phyloP scores from a whole-genome alignment of 2,329 filamentous ascomycete genomes.

The Shiraia bambusicola region DNA sequence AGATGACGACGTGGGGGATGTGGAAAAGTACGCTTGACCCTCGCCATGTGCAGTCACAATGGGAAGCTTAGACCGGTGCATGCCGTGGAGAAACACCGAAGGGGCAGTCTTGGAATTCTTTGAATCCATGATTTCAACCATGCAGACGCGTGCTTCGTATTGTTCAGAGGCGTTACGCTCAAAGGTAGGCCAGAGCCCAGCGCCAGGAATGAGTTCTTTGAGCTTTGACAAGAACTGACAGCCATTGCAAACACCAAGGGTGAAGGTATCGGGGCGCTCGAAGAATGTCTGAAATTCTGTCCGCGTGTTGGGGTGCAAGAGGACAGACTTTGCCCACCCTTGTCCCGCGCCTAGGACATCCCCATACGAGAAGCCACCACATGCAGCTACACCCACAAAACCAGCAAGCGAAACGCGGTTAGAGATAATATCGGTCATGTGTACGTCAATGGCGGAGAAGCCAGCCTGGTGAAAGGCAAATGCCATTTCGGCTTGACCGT shows the following conservation, averaged over 20 bases:
- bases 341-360: conserved; percentile 91
- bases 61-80: conserved; percentile 78
- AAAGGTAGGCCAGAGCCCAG: conserved; percentile 79
- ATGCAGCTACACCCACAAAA: conserved; percentile 89
- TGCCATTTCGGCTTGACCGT: conserved; percentile 96
- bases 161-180: conserved; percentile 82
- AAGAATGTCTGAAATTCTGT: conserved; percentile 85
- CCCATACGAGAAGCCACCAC: conserved; percentile 94
- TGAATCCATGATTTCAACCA: conserved; percentile 76
- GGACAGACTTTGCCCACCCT: conserved; percentile 92
- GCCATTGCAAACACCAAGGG: conserved; percentile 93
- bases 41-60: conserved; percentile 91
- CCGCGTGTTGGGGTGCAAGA: conserved; percentile 75
- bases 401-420: conserved; percentile 75
- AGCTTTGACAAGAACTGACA: conserved; percentile 91
- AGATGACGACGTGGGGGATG: conserved; percentile 42
- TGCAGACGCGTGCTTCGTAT: conserved; percentile 84
- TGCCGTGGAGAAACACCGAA: conserved; percentile 87
- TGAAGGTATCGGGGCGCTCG: conserved; percentile 82
- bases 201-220: conserved; percentile 83
- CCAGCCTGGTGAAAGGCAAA: conserved; percentile 91
- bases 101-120: conserved; percentile 42
- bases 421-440: conserved; percentile 90
- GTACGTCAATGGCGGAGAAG: conserved; percentile 88
- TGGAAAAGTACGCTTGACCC: conserved; percentile 66